Percentiles rank a stretch among this genome's conserved stretches.
These are phyloP conservation scores for Spiromastix sp. DNA, from an alignment of 2,329 filamentous ascomycete species.

Conservation along the genomic window DNA sequence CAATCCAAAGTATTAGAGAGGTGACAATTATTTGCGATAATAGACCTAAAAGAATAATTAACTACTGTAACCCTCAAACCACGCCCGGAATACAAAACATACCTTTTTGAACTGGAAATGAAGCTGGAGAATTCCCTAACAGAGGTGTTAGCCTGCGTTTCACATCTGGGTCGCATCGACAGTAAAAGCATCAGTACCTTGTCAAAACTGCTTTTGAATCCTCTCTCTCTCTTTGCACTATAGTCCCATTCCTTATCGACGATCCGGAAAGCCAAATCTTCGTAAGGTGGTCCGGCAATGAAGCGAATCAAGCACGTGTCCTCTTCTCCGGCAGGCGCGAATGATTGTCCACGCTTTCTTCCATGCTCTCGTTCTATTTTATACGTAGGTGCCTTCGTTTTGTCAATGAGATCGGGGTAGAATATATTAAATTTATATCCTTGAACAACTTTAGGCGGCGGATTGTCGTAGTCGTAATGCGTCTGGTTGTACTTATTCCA, in stretches of 20 bases:
- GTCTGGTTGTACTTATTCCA: conserved; percentile 99
- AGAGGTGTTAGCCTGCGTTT: conserved; percentile 9
- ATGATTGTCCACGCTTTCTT: conserved; percentile 78
- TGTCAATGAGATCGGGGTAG: conserved; percentile 94
- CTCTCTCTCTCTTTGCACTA: conserved; percentile 85
- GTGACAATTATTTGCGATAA: conserved; percentile 35
- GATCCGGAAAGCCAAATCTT: conserved; percentile 93
- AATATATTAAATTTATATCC: conserved; percentile 99
- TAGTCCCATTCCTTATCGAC: conserved; percentile 99
- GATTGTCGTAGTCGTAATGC: conserved; percentile 97
- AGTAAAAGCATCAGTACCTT: conserved; percentile 51
- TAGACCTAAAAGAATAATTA: conserved; percentile 38
- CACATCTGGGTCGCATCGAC: conserved; percentile 1
- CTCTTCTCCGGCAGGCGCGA: conserved; percentile 86
- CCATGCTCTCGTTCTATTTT: conserved; percentile 92
- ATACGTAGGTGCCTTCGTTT: conserved; percentile 87
- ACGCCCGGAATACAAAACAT: conserved; percentile 16
- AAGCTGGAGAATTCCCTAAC: conserved; percentile 81
- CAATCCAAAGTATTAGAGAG: neutral
- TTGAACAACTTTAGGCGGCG: conserved; percentile 93
- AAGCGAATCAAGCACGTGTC: conserved; percentile 96
- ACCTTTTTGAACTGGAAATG: conserved; percentile 99
- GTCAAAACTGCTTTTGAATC: conserved; percentile 94
- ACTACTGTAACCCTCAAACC: conserved; percentile 29
- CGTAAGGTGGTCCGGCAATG: conserved; percentile 87